phyloP scores from a whole-genome alignment of 805 yeast genomes.

The Candida broadrunensis region DNA sequence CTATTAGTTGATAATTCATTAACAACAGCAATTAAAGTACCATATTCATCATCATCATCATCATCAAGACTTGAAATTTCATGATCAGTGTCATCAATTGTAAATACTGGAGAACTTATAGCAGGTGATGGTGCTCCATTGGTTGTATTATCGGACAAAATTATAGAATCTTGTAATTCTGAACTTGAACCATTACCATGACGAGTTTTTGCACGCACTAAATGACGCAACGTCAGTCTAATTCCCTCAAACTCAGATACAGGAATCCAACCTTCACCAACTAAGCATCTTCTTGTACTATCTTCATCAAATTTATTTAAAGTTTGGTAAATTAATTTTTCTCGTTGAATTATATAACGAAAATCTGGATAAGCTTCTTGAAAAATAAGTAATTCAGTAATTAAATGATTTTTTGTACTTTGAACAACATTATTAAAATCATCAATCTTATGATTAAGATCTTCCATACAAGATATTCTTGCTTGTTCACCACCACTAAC shows the following conservation, averaged over 20 bases:
- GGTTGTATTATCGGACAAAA: conserved; percentile 6
- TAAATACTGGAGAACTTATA: conserved; percentile 13
- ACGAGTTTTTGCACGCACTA: conserved; percentile 36
- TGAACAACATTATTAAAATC: conserved; percentile 32
- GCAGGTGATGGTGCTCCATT: conserved; percentile 2
- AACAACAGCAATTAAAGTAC: conserved; percentile 38
- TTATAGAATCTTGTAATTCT: conserved; percentile 15
- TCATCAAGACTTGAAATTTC: conserved; percentile 11
- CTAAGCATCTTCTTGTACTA: conserved; percentile 59
- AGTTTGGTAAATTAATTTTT: conserved; percentile 54
- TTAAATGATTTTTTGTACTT: conserved; percentile 32
- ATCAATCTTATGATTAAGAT: conserved; percentile 28
- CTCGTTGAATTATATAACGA: conserved; percentile 42
- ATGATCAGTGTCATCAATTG: conserved; percentile 19
- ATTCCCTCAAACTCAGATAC: conserved; percentile 41
- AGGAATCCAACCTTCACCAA: conserved; percentile 78
- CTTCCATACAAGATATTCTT: conserved; percentile 23
- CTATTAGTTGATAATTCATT: conserved; percentile 63
- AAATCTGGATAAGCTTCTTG: conserved; percentile 34
- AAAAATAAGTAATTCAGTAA: conserved; percentile 33
- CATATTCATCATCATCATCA: conserved; percentile 15
- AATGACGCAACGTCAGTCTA: conserved; percentile 37
- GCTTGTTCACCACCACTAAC: conserved; percentile 26
- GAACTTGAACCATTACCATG: not conserved
- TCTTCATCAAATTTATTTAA: conserved; percentile 71